Conservation (phyloP, 805 yeast species). For the Candida sphagnicola region DNA sequence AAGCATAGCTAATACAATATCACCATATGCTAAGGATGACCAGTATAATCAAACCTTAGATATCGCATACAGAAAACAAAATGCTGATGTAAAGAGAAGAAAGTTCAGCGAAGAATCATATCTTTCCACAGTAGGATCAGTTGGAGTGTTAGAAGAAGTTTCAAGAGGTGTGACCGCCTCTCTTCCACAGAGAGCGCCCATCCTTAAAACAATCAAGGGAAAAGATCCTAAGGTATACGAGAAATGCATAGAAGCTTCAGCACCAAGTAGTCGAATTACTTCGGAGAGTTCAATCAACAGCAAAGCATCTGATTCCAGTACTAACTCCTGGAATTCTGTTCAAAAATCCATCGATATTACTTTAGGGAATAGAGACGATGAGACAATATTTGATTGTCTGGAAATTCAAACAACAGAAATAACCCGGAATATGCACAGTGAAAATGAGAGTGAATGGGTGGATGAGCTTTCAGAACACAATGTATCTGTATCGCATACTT, state of each 20-base stretch:
- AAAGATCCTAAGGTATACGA: background rate
- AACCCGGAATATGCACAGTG: background rate
- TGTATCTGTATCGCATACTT: background rate
- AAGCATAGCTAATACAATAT: too few species aligned
- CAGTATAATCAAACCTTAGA: too few species aligned
- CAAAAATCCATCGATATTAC: slow-evolving; percentile 23
- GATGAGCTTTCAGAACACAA: background rate
- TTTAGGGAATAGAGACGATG: background rate
- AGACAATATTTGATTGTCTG: background rate
- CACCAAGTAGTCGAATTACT: slow-evolving; percentile 1
- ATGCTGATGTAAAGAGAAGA: too few species aligned
- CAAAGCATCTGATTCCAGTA: slow-evolving; percentile 7
- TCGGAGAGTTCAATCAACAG: slow-evolving; percentile 6
- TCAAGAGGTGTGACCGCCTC: too few species aligned
- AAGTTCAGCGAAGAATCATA: too few species aligned
- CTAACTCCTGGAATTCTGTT: slow-evolving; percentile 25
- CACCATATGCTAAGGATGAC: too few species aligned
- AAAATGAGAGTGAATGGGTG: slow-evolving; percentile 3
- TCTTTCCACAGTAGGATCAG: too few species aligned
- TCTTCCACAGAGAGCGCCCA: background rate
- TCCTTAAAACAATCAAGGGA: background rate
- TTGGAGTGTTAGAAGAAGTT: too few species aligned
- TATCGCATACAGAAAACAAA: too few species aligned
- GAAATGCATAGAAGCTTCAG: background rate
- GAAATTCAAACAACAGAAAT: background rate